Percentiles rank a stretch among this genome's conserved stretches.
phyloP scores from a whole-genome alignment of 1,284 basidiomycete genomes.

The Ustilago shanxiensis region DNA sequence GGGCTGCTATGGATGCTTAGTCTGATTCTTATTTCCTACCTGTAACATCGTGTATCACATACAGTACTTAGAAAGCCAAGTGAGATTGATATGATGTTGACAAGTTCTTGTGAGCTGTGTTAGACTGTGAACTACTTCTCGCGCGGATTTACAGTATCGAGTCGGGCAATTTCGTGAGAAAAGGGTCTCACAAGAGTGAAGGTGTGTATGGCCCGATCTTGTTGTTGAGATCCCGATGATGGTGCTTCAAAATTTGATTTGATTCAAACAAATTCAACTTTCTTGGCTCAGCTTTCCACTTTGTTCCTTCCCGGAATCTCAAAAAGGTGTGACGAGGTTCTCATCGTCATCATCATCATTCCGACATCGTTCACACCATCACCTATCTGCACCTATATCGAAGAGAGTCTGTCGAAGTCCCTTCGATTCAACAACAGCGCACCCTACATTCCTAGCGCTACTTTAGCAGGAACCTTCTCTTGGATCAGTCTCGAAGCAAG shows the following conservation, averaged over 20 bases:
- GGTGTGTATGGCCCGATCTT: not conserved
- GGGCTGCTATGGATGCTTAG: conserved; percentile 53
- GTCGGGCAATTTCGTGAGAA: not conserved
- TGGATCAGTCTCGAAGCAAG: no score
- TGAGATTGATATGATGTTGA: no score
- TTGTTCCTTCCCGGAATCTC: conserved; percentile 1
- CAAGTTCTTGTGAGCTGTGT: not conserved
- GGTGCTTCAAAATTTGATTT: conserved; percentile 5
- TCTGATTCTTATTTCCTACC: no score
- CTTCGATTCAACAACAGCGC: no score
- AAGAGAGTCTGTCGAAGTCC: no score
- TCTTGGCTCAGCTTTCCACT: conserved; percentile 8
- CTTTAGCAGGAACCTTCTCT: no score
- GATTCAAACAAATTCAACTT: not conserved
- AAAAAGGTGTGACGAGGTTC: conserved; percentile 11
- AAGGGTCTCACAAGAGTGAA: no score
- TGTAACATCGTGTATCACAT: no score
- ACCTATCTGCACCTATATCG: not conserved
- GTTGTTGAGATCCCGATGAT: not conserved
- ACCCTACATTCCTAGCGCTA: not conserved
- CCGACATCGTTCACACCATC: no score
- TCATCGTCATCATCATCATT: conserved; percentile 19
- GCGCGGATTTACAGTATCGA: not conserved
- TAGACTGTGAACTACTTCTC: not conserved
- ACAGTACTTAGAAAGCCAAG: no score